Evolutionary conservation across 2,329 filamentous ascomycete species (phyloP).

Genomic region (Claviceps africana): DNA sequence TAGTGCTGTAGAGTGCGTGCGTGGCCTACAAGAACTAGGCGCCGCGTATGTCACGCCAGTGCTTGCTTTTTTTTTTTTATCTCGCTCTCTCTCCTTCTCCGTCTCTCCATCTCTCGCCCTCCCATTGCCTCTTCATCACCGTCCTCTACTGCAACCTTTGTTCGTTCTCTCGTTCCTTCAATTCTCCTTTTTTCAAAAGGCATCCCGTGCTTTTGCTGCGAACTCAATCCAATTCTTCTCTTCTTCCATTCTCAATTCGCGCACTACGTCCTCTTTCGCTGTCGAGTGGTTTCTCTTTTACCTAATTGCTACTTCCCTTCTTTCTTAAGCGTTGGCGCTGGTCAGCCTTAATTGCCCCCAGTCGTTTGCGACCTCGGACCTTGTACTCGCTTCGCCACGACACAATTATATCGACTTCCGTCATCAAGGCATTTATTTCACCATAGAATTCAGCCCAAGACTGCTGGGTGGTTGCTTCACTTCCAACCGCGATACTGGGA

Average conservation of each 20-base stretch:
- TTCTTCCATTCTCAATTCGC: background rate
- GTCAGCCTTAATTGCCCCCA: background rate
- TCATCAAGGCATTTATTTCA: background rate
- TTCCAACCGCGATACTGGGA: background rate
- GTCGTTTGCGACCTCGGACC: background rate
- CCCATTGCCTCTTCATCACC: slow-evolving; percentile 1
- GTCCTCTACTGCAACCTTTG: slow-evolving; percentile 1
- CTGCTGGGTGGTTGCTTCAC: background rate
- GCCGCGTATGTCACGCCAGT: background rate
- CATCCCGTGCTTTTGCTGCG: slow-evolving; percentile 1
- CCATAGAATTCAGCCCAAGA: background rate
- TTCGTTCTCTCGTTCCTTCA: background rate
- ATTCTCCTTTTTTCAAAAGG: background rate
- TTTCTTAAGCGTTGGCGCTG: background rate
- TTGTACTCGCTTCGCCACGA: slow-evolving; percentile 1
- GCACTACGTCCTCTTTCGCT: slow-evolving; percentile 3
- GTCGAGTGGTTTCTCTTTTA: slow-evolving; percentile 1
- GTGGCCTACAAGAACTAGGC: background rate
- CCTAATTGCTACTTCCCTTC: background rate
- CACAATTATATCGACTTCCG: background rate
- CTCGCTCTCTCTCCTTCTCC: too few relatives aligned
- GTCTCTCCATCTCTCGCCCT: too few relatives aligned
- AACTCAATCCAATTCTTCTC: background rate
- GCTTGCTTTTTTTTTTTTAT: background rate
- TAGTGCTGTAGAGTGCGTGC: background rate